phyloP scores from a whole-genome alignment of 768 basidiomycete genomes.

The Xerocomellus amylosporus region DNA sequence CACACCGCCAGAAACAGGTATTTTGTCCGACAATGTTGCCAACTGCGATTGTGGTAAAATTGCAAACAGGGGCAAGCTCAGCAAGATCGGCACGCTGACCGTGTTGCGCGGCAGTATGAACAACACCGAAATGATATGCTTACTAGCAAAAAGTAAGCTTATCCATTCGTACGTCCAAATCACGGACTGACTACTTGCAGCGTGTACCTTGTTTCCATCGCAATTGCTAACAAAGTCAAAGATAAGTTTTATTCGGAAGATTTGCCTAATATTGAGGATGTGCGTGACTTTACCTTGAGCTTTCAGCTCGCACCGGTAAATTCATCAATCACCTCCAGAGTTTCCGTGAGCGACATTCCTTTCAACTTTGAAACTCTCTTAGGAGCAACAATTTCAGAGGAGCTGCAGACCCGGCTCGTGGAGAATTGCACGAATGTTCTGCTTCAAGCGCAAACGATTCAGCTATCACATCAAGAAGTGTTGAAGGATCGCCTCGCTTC shows the following conservation, averaged over 20 bases:
- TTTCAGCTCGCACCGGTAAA: slow-evolving; percentile 7
- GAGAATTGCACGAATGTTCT: slow-evolving; percentile 54
- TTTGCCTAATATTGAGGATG: slow-evolving; percentile 68
- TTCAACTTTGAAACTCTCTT: not conserved
- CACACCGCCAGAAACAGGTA: slow-evolving; percentile 77
- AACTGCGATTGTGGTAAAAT: slow-evolving; percentile 4
- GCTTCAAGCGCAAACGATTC: slow-evolving; percentile 56
- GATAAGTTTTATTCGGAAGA: slow-evolving; percentile 69
- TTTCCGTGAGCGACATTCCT: slow-evolving; percentile 49
- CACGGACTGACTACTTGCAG: slow-evolving; percentile 34
- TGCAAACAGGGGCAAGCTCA: slow-evolving; percentile 54
- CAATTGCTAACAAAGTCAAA: slow-evolving; percentile 67
- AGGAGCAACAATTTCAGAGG: slow-evolving; percentile 44
- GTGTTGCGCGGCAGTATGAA: slow-evolving; percentile 69
- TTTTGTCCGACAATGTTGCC: not conserved
- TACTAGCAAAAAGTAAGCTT: slow-evolving; percentile 71
- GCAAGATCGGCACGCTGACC: slow-evolving; percentile 76
- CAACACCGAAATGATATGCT: slow-evolving; percentile 76
- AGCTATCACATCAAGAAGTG: slow-evolving; percentile 54
- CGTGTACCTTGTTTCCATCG: slow-evolving; percentile 67
- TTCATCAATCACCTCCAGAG: slow-evolving; percentile 43
- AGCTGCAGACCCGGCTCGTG: slow-evolving; percentile 64
- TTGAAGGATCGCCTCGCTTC: slow-evolving; percentile 49
- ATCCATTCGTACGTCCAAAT: not conserved
- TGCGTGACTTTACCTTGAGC: slow-evolving; percentile 42